Percentiles rank a stretch among this genome's conserved stretches.
phyloP scores from a whole-genome alignment of 2,329 filamentous ascomycete species.

The Cordyceps cateniannulata region DNA sequence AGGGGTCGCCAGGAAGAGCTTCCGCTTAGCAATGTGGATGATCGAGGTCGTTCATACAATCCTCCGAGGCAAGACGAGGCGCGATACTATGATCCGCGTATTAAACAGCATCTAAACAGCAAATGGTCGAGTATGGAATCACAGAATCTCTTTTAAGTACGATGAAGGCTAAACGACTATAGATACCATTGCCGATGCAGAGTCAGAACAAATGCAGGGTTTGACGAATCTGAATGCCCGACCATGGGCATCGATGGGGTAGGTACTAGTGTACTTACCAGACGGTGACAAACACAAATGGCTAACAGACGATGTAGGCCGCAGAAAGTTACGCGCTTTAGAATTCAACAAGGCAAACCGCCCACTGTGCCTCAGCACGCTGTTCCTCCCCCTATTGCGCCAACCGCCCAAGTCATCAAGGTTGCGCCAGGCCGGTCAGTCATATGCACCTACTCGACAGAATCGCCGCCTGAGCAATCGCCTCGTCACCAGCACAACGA shows the following conservation, averaged over 20 bases:
- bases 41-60: background rate
- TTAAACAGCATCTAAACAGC: background rate
- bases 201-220: conserved; percentile 7
- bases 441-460: conserved; percentile 14
- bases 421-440: conserved; percentile 14
- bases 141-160: too few relatives aligned
- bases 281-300: background rate
- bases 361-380: background rate
- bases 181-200: conserved; percentile 2
- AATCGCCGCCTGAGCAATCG: background rate
- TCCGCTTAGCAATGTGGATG: background rate
- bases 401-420: background rate
- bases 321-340: background rate
- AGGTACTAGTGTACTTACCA: background rate
- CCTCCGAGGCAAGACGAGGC: background rate
- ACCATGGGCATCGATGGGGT: conserved; percentile 6
- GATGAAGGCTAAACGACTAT: background rate
- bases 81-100: background rate
- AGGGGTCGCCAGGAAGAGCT: conserved; percentile 5
- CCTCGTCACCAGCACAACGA: background rate
- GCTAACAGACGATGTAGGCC: background rate
- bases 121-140: conserved; percentile 1
- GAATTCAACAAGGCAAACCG: background rate
- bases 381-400: background rate
- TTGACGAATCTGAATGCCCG: background rate